These are phyloP conservation scores for Cardiospermum halicacabum DNA, from an alignment of 345 rosid genomes.

Conservation along the genomic window DNA sequence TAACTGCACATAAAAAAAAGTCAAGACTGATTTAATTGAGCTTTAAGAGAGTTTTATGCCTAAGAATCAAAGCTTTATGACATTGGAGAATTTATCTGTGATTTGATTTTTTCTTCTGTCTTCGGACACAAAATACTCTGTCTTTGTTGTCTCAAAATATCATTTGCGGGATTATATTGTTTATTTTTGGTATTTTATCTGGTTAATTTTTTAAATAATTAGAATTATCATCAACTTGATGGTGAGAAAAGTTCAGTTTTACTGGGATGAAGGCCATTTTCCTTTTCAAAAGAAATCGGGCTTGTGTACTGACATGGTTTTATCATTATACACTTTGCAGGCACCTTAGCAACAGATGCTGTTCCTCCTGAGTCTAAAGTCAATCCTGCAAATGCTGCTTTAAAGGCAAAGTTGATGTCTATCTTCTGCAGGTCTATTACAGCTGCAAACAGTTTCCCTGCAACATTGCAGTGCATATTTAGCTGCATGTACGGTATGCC, in stretches of 20 bases:
- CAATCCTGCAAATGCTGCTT: constrained; percentile 61
- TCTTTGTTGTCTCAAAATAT: not conserved
- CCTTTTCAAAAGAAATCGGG: not conserved
- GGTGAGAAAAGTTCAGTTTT: not conserved
- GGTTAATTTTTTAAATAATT: not conserved
- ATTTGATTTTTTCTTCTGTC: too few species aligned
- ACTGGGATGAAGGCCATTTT: not conserved
- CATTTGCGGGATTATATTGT: not conserved
- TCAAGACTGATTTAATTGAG: too few species aligned
- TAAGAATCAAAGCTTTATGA: too few species aligned
- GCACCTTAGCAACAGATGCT: constrained; percentile 53
- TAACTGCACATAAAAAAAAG: too few species aligned
- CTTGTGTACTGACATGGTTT: not conserved
- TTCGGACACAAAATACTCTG: not conserved
- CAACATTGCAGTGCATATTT: constrained; percentile 92
- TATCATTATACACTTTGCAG: constrained; percentile 32
- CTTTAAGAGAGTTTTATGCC: too few species aligned
- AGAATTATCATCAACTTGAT: not conserved
- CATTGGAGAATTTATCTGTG: too few species aligned
- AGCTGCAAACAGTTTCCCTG: constrained; percentile 91
- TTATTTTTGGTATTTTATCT: not conserved
- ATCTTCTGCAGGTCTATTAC: constrained; percentile 71
- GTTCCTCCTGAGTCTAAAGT: constrained; percentile 59
- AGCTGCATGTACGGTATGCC: constrained; percentile 83
- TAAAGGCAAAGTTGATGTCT: constrained; percentile 73